Evolutionary conservation across 2,329 filamentous ascomycete species (phyloP), one percentile per base, ranked within the genome.

Genomic region (Colletotrichum sidae): DNA sequence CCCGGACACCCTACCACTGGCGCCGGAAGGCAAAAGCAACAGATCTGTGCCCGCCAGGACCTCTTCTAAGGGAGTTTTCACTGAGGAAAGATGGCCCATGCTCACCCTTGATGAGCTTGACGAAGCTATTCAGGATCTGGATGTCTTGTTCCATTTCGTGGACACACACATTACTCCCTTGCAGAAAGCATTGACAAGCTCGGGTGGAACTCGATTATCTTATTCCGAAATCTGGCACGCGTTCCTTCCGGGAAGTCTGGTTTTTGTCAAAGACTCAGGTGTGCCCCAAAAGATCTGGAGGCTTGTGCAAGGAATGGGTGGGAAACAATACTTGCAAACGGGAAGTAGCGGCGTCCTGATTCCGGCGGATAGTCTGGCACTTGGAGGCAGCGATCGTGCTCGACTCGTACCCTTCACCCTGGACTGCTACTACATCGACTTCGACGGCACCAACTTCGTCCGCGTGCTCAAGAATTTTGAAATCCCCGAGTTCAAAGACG

Each of bases 401-500:
- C 25, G 25, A 25, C 25, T 25, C 25, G 25, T 25, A 25, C 34
- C 56, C 12, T 47, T 60, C 11, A 39, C 17, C 1, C 11, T 60
- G 8, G 49, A 60, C 12, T 60, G 57, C 13, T 60, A 54, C 11
- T 46, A 60, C 4, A 1, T 60, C 12, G 50, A 60, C 50, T 60
- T 54, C 3, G 11, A 60, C 5, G 57, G 57, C 10, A 47, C 12
- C 6, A 34, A 42, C 6, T 60, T 47, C 10, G 50, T 60, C 12
- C 41, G 57, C 2, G 57, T 54, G 1, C 7, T 60, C 2, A 47
- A 25, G 6, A 13, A 10, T 1, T 60, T 60, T 8, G 2, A 35
- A 8, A 47, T 60, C 1, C 49, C 53, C 1, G 42, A n/a, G 4
- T 54, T 54, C 17, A 46, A 53, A 2, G 57, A 47, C 2, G 9